Percentiles rank a stretch among this genome's conserved stretches.
Evolutionary conservation across 768 basidiomycete genomes (phyloP).

Genomic region (button mushroom (Agaricus bisporus)): DNA sequence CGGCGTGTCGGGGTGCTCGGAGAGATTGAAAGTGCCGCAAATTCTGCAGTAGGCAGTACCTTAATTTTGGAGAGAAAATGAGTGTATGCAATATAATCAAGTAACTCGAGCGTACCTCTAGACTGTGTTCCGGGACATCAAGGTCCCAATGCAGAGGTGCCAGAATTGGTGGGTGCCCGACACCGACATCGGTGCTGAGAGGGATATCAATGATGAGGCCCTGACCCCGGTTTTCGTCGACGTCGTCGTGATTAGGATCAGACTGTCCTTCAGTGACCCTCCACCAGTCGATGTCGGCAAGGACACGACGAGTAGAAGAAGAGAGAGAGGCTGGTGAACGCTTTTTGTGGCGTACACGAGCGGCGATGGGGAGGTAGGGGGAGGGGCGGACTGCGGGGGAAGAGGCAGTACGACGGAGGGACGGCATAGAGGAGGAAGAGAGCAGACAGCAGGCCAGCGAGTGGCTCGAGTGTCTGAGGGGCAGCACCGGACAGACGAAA

Average conservation of each 20-base stretch:
- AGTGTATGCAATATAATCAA: conserved; percentile 11
- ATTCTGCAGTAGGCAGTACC: conserved; percentile 33
- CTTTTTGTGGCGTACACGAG: conserved; percentile 41
- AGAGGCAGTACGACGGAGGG: conserved; percentile 74
- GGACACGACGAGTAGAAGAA: conserved; percentile 52
- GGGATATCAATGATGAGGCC: conserved; percentile 26
- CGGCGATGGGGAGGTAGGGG: conserved; percentile 48
- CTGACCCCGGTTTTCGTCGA: conserved; percentile 24
- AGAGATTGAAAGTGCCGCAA: conserved; percentile 51
- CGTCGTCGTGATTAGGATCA: conserved; percentile 38
- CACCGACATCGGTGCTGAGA: conserved; percentile 29
- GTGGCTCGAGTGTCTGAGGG: conserved; percentile 29
- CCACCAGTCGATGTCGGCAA: conserved; percentile 90
- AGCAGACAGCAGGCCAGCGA: conserved; percentile 43
- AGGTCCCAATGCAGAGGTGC: conserved; percentile 26
- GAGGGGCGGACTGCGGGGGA: conserved; percentile 63
- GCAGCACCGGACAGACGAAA: conserved; percentile 30
- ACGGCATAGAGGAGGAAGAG: conserved; percentile 43
- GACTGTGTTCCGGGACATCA: background rate
- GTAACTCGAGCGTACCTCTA: conserved; percentile 1
- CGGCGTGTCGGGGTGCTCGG: conserved; percentile 45
- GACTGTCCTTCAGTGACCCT: conserved; percentile 69
- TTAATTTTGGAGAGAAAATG: conserved; percentile 19
- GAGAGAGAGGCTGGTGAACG: conserved; percentile 69
- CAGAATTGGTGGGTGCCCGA: conserved; percentile 29